Base-by-base conservation (phyloP, 2,329 filamentous ascomycete genomes). In the Bipolaris bicolor region DNA sequence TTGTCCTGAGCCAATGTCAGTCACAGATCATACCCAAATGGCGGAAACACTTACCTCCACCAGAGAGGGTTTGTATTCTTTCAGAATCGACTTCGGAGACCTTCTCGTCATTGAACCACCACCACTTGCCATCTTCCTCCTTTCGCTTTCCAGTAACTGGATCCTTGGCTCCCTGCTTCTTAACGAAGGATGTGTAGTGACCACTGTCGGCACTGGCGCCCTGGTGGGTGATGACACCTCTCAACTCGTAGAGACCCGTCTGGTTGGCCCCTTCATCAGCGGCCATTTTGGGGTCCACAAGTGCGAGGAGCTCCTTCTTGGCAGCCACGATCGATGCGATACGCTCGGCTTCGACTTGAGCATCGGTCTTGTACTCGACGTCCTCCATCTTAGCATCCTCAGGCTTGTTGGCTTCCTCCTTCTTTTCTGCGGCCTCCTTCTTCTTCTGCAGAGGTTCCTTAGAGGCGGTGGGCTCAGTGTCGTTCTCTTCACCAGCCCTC, bases 81-180 rank as follows among this genome's bases (percentile, higher is more conserved):
- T 98, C 94, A 24, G 86, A 82, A 15, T 91, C 87, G 26, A 99
- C 95, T 80, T 99, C 95, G 13, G 90, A 88, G 33, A 99, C 95
- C 81, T 92, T 96, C 74, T 99, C 94, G 71, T 99, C 95, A 77
- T 99, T 98, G 84, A 99, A 99, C 94, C 95, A 99, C 94, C 95
- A 99, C 95, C 95, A 99, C 70, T 92, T 97, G 66, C 91, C 92
- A 72, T 96, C 92, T 73, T 96, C 92, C 71, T 90, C 87, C 52
- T 86, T 87, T 69, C 86, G 82, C 81, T 92, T 91, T 65, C 91
- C 92, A 18, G 89, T 91, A 70, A 88, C 86, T 15, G 88, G 83
- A 67, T 96, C 90, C 56, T 91, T 79, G 9, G 82, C 79, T 0
- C 86, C 88, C 60, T 89, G 83, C 84, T 99, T 97, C 84, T 98